These are phyloP conservation scores for Gnomoniopsis sp. DNA, from an alignment of 2,329 filamentous ascomycete genomes.

Conservation along the genomic window DNA sequence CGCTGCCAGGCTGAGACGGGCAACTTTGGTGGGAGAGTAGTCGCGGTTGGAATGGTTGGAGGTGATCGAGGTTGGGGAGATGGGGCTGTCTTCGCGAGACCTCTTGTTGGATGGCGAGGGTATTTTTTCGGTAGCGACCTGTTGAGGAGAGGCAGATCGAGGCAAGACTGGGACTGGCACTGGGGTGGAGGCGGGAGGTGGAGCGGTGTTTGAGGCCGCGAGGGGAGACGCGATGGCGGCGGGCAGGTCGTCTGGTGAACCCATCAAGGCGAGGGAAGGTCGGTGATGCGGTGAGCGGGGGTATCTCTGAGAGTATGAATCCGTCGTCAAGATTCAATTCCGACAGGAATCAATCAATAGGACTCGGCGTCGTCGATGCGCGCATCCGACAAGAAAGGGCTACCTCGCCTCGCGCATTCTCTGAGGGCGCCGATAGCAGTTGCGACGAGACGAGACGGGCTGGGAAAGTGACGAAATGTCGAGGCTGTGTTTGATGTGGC, in stretches of 20 bases:
- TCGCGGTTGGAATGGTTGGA: slow-evolving; percentile 31
- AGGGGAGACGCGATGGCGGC: slow-evolving; percentile 50
- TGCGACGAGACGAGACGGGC: neutral
- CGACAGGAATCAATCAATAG: neutral
- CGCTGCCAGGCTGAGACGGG: slow-evolving; percentile 40
- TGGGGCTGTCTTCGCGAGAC: slow-evolving; percentile 44
- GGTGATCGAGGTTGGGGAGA: slow-evolving; percentile 23
- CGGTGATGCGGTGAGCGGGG: neutral
- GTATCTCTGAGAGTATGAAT: neutral
- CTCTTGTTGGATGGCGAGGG: slow-evolving; percentile 42
- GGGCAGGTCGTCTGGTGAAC: slow-evolving; percentile 50
- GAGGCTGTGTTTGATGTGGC: slow-evolving; percentile 20
- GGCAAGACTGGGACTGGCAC: slow-evolving; percentile 31
- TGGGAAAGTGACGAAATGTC: slow-evolving; percentile 18
- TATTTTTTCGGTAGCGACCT: slow-evolving; percentile 35
- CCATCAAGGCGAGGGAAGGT: slow-evolving; percentile 37
- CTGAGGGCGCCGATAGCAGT: neutral
- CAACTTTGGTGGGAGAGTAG: slow-evolving; percentile 51
- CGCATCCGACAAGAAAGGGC: slow-evolving; percentile 3
- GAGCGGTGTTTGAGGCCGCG: slow-evolving; percentile 28
- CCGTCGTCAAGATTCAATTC: neutral
- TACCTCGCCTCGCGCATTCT: slow-evolving; percentile 13
- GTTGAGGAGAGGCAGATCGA: slow-evolving; percentile 36
- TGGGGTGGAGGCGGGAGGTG: slow-evolving; percentile 19
- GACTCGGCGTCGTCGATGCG: neutral